Conservation (phyloP, 257 asterid genomes). For the Solanum clarkiae region DNA sequence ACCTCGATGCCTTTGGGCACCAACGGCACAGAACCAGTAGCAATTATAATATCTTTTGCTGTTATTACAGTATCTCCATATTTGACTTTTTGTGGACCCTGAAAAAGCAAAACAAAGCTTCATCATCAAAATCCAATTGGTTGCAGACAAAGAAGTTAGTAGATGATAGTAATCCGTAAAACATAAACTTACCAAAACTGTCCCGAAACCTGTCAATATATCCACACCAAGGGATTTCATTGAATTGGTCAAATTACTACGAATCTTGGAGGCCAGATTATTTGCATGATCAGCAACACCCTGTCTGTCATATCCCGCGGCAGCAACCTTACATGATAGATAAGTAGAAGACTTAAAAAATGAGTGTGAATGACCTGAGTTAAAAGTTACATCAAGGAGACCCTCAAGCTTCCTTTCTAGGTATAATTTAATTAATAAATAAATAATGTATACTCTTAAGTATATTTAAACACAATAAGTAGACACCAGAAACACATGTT, state of each 20-base stretch:
- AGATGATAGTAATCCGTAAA: not conserved
- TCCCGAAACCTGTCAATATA: slow-evolving; percentile 83
- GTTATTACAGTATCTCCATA: slow-evolving; percentile 53
- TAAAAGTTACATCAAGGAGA: not conserved
- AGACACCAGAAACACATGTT: not conserved
- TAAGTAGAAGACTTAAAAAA: not conserved
- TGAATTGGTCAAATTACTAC: slow-evolving; percentile 86
- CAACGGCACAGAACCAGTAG: slow-evolving; percentile 84
- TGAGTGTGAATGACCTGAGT: not conserved
- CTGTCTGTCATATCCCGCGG: slow-evolving; percentile 87
- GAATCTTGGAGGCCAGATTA: slow-evolving; percentile 79
- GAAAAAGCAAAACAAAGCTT: not conserved
- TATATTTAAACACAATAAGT: not conserved
- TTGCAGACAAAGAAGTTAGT: not conserved
- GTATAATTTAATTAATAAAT: not conserved
- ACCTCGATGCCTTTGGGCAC: slow-evolving; percentile 97
- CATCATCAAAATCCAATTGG: not conserved
- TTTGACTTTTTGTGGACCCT: slow-evolving; percentile 96
- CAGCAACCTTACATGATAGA: slow-evolving; percentile 56
- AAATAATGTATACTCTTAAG: not conserved
- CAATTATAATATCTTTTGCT: slow-evolving; percentile 85
- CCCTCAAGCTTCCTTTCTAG: not conserved
- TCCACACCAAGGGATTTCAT: slow-evolving; percentile 89
- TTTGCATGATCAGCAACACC: slow-evolving; percentile 93
- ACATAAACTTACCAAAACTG: slow-evolving; percentile 53